A percentile compares a stretch with the other conserved stretches of the same genome.
phyloP scores from a whole-genome alignment of 495 filamentous ascomycete genomes.

The Alectoria sarmentosa region DNA sequence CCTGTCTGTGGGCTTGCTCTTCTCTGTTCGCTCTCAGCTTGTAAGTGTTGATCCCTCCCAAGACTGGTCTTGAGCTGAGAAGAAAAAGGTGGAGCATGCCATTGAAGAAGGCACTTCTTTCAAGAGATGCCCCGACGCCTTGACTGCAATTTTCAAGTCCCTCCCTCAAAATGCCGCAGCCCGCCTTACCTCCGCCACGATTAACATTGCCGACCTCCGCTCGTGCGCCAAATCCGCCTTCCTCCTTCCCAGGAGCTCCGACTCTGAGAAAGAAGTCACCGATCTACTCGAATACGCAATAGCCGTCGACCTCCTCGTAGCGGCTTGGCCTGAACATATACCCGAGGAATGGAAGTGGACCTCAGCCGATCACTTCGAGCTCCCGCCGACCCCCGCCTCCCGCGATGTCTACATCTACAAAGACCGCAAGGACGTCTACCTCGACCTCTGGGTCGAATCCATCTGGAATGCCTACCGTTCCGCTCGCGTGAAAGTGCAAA shows the following conservation, averaged over 20 bases:
- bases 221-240: slow-evolving; percentile 22
- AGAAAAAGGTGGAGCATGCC: slow-evolving; percentile 15
- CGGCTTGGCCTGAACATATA: slow-evolving; percentile 18
- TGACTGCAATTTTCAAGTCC: slow-evolving; percentile 11
- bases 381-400: slow-evolving; percentile 23
- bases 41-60: background rate
- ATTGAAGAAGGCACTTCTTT: slow-evolving; percentile 21
- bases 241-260: slow-evolving; percentile 9
- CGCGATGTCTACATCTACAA: slow-evolving; percentile 38
- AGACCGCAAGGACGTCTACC: slow-evolving; percentile 52
- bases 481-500: slow-evolving; percentile 48
- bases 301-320: slow-evolving; percentile 22
- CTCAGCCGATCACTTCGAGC: slow-evolving; percentile 31
- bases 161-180: slow-evolving; percentile 21
- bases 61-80: background rate
- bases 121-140: slow-evolving; percentile 21
- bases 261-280: slow-evolving; percentile 20
- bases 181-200: slow-evolving; percentile 21
- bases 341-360: slow-evolving; percentile 25
- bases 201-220: slow-evolving; percentile 23
- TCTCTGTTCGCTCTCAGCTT: slow-evolving; percentile 23
- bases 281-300: slow-evolving; percentile 24
- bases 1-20: slow-evolving; percentile 21
- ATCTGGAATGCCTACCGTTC: slow-evolving; percentile 61
- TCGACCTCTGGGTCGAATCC: slow-evolving; percentile 50